Evolutionary conservation across 2,329 filamentous ascomycete genomes (phyloP).

Genomic region (Ophiostoma montium): DNA sequence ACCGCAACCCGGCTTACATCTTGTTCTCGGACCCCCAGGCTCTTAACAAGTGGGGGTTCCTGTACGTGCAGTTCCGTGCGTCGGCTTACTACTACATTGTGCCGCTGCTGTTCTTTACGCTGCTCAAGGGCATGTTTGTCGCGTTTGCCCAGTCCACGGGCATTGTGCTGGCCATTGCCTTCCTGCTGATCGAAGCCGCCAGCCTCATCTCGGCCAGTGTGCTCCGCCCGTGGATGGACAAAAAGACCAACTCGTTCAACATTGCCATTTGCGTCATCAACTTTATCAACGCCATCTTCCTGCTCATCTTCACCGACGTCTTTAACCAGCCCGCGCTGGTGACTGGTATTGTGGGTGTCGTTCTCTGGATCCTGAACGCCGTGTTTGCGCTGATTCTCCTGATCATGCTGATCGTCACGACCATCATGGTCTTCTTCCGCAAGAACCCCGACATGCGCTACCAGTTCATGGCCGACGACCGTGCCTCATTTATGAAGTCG

Average conservation of each 20-base stretch:
- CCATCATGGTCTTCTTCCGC: conserved; percentile 52
- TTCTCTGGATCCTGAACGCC: conserved; percentile 72
- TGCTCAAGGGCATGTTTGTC: conserved; percentile 72
- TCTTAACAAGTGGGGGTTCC: conserved; percentile 84
- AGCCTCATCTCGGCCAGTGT: conserved; percentile 60
- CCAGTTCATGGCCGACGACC: conserved; percentile 79
- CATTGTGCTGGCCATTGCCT: conserved; percentile 57
- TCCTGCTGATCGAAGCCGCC: conserved; percentile 61
- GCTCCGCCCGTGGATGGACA: conserved; percentile 85
- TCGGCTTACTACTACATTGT: conserved; percentile 82
- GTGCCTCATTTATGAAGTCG: conserved; percentile 83
- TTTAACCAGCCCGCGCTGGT: conserved; percentile 68
- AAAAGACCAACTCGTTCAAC: conserved; percentile 84
- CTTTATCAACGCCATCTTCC: conserved; percentile 68
- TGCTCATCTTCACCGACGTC: conserved; percentile 68
- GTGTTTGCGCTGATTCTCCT: conserved; percentile 63
- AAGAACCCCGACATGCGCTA: conserved; percentile 82
- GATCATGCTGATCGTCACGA: conserved; percentile 60
- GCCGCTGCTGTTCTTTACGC: conserved; percentile 54
- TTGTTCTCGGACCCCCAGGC: conserved; percentile 75
- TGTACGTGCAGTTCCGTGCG: conserved; percentile 81
- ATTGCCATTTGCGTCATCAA: conserved; percentile 72
- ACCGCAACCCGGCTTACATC: conserved; percentile 84
- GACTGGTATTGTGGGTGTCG: conserved; percentile 67
- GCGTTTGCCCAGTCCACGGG: conserved; percentile 55